Base-by-base conservation (phyloP, 257 asterid genomes). In the Agastache rugosa region DNA sequence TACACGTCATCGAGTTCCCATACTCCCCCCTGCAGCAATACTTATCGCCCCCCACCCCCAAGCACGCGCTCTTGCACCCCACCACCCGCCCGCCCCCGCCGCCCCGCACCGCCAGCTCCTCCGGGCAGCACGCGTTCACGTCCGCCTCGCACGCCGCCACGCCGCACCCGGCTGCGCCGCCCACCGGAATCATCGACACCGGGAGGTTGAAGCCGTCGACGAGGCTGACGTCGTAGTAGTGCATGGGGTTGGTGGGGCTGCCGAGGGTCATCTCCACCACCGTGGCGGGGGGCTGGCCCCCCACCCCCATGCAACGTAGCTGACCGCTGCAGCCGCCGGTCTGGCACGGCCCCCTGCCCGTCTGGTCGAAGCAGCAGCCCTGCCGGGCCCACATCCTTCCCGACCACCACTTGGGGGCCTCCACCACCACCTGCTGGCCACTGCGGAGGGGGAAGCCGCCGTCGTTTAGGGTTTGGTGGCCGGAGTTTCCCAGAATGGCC, bases 161-260 rank as follows among this genome's bases (percentile, higher is more conserved):
- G 6, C 91, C 93, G 12, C 97, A 89, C 14, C 84, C 86, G 1
- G 12, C 67, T 2, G 69, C 78, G 1, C 85, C 85, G 0, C 89
- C 91, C 31, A 83, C 85, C 8, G 95, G 97, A 1, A 80, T 69
- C 96, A 89, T 83, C 35, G 91, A 71, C 73, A 84, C 88, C 3
- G 98, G 96, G 14, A 87, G 75, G 71, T 93, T 93, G 78, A 86
- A 90, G 0, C 98, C 97, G 61, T 93, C 95, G 11, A 93, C 96
- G 50, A 93, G 79, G 74, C 97, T 93, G 63, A 90, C 96, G 69
- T 90, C 98, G 72, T 89, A 90, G 83, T 82, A 93, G 63, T 93
- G 97, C 50, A 59, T 25, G 15, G 85, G 82, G 20, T 88, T 83
- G 17, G 73, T 48, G 6, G 17, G 3, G 1, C 91, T 90, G 9